Conservation (phyloP, 805 yeast genomes). For the Metschnikowia picachoensis region DNA sequence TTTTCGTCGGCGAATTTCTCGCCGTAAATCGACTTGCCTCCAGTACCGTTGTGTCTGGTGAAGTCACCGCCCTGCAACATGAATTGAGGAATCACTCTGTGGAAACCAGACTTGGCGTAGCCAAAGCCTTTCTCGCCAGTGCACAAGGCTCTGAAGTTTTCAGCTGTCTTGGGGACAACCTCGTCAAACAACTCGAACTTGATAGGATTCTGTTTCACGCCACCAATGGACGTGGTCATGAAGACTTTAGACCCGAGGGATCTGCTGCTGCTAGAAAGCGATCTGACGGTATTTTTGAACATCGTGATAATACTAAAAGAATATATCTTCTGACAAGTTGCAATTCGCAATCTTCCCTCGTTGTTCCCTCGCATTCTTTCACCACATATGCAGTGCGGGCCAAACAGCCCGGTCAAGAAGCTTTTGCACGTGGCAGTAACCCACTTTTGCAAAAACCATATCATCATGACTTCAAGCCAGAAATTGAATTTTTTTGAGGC, state of each 20-base stretch:
- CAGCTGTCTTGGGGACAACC: slow-evolving; percentile 82
- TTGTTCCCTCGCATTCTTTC: too few relatives aligned
- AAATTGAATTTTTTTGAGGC: too few relatives aligned
- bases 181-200: slow-evolving; percentile 59
- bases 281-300: slow-evolving; percentile 31
- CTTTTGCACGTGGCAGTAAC: too few relatives aligned
- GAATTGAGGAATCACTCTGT: slow-evolving; percentile 66
- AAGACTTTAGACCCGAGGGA: slow-evolving; percentile 51
- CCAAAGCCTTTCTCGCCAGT: slow-evolving; percentile 37
- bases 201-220: slow-evolving; percentile 20
- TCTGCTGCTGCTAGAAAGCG: slow-evolving; percentile 46
- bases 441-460: too few relatives aligned
- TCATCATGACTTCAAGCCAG: too few relatives aligned
- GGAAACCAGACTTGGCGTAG: slow-evolving; percentile 66
- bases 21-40: slow-evolving; percentile 83
- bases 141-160: slow-evolving; percentile 79
- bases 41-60: slow-evolving; percentile 60
- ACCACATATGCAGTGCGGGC: too few relatives aligned
- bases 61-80: slow-evolving; percentile 91
- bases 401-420: too few relatives aligned
- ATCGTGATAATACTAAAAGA: neutral
- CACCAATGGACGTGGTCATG: slow-evolving; percentile 51
- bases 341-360: too few relatives aligned
- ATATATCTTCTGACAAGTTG: too few relatives aligned
- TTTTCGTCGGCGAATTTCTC: slow-evolving; percentile 73